Base-by-base conservation (phyloP, 1,284 basidiomycete genomes). In the Porogramme epimiltina region DNA sequence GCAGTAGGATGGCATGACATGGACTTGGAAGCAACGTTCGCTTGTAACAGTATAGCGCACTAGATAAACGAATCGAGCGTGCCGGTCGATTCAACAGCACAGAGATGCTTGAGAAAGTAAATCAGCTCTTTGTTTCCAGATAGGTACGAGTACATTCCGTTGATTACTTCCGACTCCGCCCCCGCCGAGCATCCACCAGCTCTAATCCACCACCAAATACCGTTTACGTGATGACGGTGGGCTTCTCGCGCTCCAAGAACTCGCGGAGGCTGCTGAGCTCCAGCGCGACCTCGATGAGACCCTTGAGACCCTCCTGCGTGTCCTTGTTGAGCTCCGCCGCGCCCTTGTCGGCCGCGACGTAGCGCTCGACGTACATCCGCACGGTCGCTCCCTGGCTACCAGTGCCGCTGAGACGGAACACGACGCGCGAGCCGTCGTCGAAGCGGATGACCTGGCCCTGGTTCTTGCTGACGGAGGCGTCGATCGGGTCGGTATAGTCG, bases 401-500 rank as follows among this genome's bases (percentile, higher is more conserved):
- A 0, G 97, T 99, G 45, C 97, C 96, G 58, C 91, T 95, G 48
- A 99, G 77, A 51, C 97, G 85, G 82, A 98, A 98, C 55, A 99
- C 93, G 59, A 99, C 91, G 46, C 96, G 82, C 47, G 87, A 91
- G 19, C 95, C 96, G 69, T 99, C 96, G 31, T 77, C 76, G 73
- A 99, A 99, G 56, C 82, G 84, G 68, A 98, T 85, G 69, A 95
- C 91, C 64, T 98, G 88, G 5, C 97, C 97, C 72, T 99, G 97
- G 73, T 98, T 98, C 74, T 89, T 91, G 62, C 89, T 93, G 57
- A 98, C 85, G 47, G 90, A 93, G 49, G 87, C 80, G 71, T 99
- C 97, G 70, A 99, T 98, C 19, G 96, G 97, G 73, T 99, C 97
- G 39, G 87, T 97, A 82, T 99, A 99, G 66, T 88, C 83, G 69